Percentiles rank a stretch among this genome's conserved stretches.
These are phyloP conservation scores for Echria macrotheca DNA, from an alignment of 495 filamentous ascomycete genomes.

Conservation along the genomic window DNA sequence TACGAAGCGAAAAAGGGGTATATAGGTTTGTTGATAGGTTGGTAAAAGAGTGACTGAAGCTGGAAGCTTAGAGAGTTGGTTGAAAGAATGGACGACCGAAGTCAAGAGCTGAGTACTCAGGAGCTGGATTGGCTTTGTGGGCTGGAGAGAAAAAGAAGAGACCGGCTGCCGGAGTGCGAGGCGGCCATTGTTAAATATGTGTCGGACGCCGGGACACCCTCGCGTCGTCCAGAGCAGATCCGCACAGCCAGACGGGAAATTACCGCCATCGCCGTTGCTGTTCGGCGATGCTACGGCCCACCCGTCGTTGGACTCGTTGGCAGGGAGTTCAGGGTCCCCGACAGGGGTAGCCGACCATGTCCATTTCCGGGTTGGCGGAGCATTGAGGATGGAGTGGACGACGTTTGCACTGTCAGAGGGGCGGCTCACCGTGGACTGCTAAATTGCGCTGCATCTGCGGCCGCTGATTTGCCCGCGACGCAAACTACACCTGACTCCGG, in stretches of 20 bases:
- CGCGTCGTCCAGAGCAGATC: too few species aligned
- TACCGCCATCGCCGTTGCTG: constrained; percentile 16
- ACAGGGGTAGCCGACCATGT: constrained; percentile 3
- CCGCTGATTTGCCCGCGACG: constrained; percentile 5
- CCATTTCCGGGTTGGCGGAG: constrained; percentile 18
- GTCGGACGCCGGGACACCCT: too few species aligned
- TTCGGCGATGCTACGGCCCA: constrained; percentile 11
- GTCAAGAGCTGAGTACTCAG: constrained; percentile 42
- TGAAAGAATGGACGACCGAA: constrained; percentile 59
- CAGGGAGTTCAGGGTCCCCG: background rate
- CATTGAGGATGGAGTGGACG: background rate
- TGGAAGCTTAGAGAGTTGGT: constrained; percentile 35
- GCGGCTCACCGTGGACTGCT: background rate
- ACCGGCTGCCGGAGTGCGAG: constrained; percentile 21
- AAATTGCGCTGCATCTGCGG: background rate
- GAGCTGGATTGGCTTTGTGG: constrained; percentile 47
- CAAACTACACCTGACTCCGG: background rate
- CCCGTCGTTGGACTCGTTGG: constrained; percentile 22
- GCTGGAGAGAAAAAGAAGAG: constrained; percentile 40
- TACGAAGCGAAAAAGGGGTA: constrained; percentile 28
- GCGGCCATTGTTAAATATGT: too few species aligned
- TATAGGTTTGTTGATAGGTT: constrained; percentile 11
- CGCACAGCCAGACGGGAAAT: constrained; percentile 34
- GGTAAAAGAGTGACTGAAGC: constrained; percentile 40
- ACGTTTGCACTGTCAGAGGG: background rate